phyloP scores from a whole-genome alignment of 1,284 basidiomycete genomes.

The Ganoderma leucocontextum region DNA sequence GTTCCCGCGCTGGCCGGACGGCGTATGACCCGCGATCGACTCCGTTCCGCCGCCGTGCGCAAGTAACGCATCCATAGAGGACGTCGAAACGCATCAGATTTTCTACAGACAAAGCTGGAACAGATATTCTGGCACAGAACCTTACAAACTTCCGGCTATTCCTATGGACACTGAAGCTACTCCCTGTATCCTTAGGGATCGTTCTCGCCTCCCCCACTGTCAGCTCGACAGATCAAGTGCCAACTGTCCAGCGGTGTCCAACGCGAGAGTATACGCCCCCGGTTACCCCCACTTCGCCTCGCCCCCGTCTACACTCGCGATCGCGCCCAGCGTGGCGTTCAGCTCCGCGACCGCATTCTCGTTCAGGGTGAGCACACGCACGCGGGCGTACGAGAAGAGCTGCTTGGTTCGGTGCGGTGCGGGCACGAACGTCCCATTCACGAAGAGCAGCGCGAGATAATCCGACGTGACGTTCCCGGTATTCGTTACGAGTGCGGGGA shows the following conservation, averaged over 20 bases:
- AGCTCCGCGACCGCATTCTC: conserved; percentile 48
- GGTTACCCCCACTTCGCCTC: conserved; percentile 58
- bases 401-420: conserved; percentile 60
- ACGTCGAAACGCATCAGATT: not conserved
- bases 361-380: conserved; percentile 51
- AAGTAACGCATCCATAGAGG: not conserved
- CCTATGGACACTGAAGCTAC: too few relatives aligned
- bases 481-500: conserved; percentile 56
- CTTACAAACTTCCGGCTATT: not conserved
- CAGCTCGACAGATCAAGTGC: conserved; percentile 51
- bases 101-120: not conserved
- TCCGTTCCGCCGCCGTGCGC: not conserved
- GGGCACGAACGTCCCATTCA: conserved; percentile 56
- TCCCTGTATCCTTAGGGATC: conserved; percentile 38
- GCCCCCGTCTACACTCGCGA: conserved; percentile 56
- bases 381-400: conserved; percentile 58
- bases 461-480: conserved; percentile 57
- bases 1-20: not conserved
- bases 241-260: conserved; percentile 32
- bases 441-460: conserved; percentile 61
- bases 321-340: conserved; percentile 55
- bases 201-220: conserved; percentile 49
- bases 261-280: conserved; percentile 54
- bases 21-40: not conserved
- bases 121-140: not conserved